phyloP scores from a whole-genome alignment of 352 stramenopile genomes.

The Globisporangium rhizosaccharum region DNA sequence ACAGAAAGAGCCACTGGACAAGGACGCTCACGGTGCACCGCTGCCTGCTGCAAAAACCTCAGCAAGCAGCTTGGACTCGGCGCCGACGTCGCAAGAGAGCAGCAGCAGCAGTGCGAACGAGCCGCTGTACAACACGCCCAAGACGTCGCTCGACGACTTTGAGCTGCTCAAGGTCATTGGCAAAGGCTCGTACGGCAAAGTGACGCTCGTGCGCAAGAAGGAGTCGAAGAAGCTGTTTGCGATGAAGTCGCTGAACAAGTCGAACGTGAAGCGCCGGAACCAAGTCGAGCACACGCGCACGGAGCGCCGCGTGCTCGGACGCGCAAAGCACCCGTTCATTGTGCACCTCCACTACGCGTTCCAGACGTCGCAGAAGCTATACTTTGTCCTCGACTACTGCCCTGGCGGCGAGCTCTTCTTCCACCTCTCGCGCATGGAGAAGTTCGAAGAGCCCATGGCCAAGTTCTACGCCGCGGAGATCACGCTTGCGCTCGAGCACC shows the following conservation, averaged over 20 bases:
- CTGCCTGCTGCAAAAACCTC: conserved; percentile 13
- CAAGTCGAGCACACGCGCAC: conserved; percentile 84
- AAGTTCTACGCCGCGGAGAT: conserved; percentile 92
- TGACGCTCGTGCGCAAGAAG: conserved; percentile 86
- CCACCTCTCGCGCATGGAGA: conserved; percentile 86
- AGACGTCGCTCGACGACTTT: conserved; percentile 90
- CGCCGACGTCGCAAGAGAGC: conserved; percentile 14
- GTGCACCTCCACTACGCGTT: conserved; percentile 89
- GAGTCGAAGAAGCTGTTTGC: conserved; percentile 68
- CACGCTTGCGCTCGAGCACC: conserved; percentile 79
- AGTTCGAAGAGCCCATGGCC: conserved; percentile 84
- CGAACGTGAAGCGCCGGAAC: conserved; percentile 83
- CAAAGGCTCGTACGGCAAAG: conserved; percentile 90
- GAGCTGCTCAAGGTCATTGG: conserved; percentile 91
- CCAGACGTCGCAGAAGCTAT: conserved; percentile 88
- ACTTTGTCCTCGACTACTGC: conserved; percentile 91
- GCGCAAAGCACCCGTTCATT: conserved; percentile 90
- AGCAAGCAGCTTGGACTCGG: neutral
- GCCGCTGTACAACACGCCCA: conserved; percentile 81
- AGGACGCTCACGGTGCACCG: conserved; percentile 34
- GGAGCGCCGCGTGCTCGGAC: conserved; percentile 77
- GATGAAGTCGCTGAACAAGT: conserved; percentile 90
- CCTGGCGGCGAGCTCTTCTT: conserved; percentile 89
- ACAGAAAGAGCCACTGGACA: conserved; percentile 75
- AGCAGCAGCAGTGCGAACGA: conserved; percentile 22